Conservation (phyloP, 1,284 basidiomycete genomes). For the Leccinum pallidistipes region DNA sequence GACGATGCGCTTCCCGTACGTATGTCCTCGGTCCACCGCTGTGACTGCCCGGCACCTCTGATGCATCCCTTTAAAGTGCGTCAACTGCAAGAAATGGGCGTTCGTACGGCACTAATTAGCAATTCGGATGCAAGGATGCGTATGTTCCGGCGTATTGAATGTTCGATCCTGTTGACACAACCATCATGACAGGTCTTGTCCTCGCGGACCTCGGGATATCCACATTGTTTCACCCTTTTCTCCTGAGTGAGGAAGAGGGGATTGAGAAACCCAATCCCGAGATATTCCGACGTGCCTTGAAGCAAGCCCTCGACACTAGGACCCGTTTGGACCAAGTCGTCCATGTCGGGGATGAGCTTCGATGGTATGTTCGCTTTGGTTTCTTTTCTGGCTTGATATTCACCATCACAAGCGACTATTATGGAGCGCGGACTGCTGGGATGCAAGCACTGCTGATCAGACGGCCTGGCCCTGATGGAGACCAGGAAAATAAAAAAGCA, state of each 20-base stretch:
- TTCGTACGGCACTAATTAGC: conserved; percentile 62
- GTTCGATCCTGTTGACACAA: conserved; percentile 2
- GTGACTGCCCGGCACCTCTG: conserved; percentile 5
- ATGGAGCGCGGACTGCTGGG: conserved; percentile 60
- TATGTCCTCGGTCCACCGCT: conserved; percentile 37
- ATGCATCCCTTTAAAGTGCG: conserved; percentile 41
- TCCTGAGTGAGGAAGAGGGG: conserved; percentile 65
- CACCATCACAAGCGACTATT: conserved; percentile 55
- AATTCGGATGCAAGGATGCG: conserved; percentile 71
- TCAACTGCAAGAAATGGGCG: conserved; percentile 42
- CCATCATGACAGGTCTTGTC: conserved; percentile 43
- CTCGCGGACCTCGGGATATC: conserved; percentile 59
- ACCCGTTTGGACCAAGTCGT: conserved; percentile 47
- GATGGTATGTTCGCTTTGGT: conserved; percentile 44
- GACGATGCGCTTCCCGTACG: conserved; percentile 61
- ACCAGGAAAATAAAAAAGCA: conserved; percentile 46
- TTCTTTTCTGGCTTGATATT: conserved; percentile 3
- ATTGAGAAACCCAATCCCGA: conserved; percentile 64
- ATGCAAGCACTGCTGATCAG: conserved; percentile 58
- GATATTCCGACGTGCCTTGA: conserved; percentile 53
- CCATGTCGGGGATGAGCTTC: conserved; percentile 73
- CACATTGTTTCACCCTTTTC: conserved; percentile 47
- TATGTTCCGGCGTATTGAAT: conserved; percentile 37
- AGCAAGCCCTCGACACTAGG: conserved; percentile 16
- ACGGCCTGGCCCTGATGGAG: conserved; percentile 48